Percentiles rank a stretch among this genome's conserved stretches.
These are phyloP conservation scores for Xylaria sp. DNA, from an alignment of 2,329 filamentous ascomycete genomes.

Conservation along the genomic window DNA sequence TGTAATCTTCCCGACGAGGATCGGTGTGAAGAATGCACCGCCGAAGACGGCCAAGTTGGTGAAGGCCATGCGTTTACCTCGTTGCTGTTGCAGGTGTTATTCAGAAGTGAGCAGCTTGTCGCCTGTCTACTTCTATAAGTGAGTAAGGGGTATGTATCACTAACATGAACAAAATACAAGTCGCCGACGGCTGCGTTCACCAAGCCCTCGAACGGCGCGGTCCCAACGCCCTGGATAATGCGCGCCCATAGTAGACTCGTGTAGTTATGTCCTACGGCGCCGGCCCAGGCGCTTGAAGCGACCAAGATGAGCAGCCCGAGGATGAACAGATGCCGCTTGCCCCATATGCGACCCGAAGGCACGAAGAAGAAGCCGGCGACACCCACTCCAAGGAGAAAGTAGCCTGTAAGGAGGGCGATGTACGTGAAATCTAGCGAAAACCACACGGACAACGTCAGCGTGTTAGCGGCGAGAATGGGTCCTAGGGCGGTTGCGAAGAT, in stretches of 20 bases:
- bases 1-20: constrained; percentile 90
- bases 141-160: constrained; percentile 44
- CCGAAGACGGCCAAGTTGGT: constrained; percentile 69
- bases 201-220: constrained; percentile 89
- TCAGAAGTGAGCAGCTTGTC: neutral
- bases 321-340: constrained; percentile 89
- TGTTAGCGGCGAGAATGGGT: constrained; percentile 89
- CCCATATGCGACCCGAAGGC: constrained; percentile 88
- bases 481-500: constrained; percentile 87
- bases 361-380: constrained; percentile 87
- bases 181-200: constrained; percentile 92
- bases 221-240: constrained; percentile 85
- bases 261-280: constrained; percentile 74
- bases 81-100: constrained; percentile 60
- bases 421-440: constrained; percentile 76
- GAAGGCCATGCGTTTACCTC: constrained; percentile 88
- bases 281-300: constrained; percentile 81
- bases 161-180: constrained; percentile 86
- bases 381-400: constrained; percentile 85
- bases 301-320: constrained; percentile 80
- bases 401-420: constrained; percentile 85
- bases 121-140: neutral
- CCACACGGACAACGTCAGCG: constrained; percentile 76
- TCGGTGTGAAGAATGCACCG: constrained; percentile 76
- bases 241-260: constrained; percentile 79